Evolutionary conservation across 2,329 filamentous ascomycete genomes (phyloP).

Genomic region (Claviceps fusiformis): DNA sequence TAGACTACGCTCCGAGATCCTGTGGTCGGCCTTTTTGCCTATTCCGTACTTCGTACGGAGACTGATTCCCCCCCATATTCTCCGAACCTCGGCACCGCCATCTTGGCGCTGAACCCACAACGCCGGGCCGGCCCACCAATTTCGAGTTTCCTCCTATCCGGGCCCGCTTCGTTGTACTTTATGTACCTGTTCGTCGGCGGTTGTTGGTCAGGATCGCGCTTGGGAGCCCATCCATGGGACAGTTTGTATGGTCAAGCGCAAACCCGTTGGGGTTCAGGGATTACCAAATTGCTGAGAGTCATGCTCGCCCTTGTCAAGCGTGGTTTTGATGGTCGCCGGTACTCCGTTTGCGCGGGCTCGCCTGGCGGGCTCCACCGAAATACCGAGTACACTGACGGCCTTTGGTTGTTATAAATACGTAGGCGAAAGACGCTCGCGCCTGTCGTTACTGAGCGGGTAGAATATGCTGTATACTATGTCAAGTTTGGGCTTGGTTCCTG

Average conservation of each 20-base stretch:
- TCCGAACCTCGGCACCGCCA: conserved; percentile 3
- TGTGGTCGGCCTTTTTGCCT: background rate
- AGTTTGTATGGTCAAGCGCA: background rate
- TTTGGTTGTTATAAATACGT: background rate
- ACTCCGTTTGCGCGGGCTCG: background rate
- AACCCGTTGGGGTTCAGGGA: background rate
- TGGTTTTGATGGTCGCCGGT: background rate
- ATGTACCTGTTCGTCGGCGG: background rate
- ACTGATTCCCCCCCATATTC: background rate
- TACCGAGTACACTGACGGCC: background rate
- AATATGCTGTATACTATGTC: background rate
- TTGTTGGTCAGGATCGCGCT: background rate
- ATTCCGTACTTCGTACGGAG: background rate
- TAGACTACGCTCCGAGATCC: background rate
- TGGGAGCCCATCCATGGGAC: background rate
- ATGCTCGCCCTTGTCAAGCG: background rate
- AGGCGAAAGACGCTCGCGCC: background rate
- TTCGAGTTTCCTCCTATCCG: background rate
- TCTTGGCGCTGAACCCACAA: background rate
- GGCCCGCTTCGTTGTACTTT: background rate
- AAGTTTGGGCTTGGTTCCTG: too few species aligned
- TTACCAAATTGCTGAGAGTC: background rate
- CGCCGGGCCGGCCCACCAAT: background rate
- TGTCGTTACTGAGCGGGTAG: background rate
- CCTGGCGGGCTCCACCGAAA: background rate